Evolutionary conservation across 2,329 filamentous ascomycete genomes (phyloP).

Genomic region (Alternaria triticimaculans): DNA sequence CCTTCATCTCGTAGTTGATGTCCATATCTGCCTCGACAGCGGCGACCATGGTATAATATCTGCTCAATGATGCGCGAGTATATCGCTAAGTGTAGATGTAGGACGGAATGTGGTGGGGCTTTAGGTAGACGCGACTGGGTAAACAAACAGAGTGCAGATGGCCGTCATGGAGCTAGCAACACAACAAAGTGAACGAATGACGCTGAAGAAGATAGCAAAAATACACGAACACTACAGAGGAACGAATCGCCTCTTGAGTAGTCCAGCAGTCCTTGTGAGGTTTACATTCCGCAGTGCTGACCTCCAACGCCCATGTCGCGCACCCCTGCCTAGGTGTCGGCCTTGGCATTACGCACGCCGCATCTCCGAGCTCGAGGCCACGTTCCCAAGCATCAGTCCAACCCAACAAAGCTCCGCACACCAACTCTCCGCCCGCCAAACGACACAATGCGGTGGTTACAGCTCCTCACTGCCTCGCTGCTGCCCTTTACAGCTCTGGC

Average conservation of each 20-base stretch:
- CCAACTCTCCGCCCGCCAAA: conserved; percentile 21
- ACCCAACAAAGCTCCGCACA: conserved; percentile 27
- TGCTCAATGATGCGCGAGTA: conserved; percentile 25
- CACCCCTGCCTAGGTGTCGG: conserved; percentile 21
- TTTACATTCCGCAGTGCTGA: background rate
- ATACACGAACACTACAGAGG: background rate
- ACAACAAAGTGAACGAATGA: background rate
- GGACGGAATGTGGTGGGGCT: conserved; percentile 27
- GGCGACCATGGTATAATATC: conserved; percentile 33
- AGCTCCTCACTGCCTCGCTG: conserved; percentile 67
- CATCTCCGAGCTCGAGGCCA: conserved; percentile 37
- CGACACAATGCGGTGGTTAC: conserved; percentile 69
- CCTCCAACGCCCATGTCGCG: background rate
- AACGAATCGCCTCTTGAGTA: background rate
- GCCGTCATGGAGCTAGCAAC: background rate
- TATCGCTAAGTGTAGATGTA: conserved; percentile 19
- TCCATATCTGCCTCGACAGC: conserved; percentile 37
- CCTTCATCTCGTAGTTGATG: conserved; percentile 40
- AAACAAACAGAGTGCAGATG: conserved; percentile 39
- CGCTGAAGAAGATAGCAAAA: background rate
- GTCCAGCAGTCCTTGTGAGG: background rate
- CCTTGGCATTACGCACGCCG: conserved; percentile 41
- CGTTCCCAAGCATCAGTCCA: conserved; percentile 37
- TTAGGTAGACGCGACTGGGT: conserved; percentile 37
- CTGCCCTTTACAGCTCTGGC: conserved; percentile 67